phyloP scores from a whole-genome alignment of 495 filamentous ascomycete species.

The Amorphotheca resinae region DNA sequence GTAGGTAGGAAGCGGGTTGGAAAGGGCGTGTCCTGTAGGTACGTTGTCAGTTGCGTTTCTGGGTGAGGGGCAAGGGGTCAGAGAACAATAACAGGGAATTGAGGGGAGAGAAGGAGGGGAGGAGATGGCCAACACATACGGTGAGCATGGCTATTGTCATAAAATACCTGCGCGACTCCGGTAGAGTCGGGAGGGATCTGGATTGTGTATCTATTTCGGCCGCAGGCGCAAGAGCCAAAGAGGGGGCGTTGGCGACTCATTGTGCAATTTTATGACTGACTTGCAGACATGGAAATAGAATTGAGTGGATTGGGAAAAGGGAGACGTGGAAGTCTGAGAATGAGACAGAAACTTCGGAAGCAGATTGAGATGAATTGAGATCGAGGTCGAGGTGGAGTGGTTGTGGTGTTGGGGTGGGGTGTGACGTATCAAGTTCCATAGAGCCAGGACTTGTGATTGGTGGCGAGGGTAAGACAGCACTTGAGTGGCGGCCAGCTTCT shows the following conservation, averaged over 20 bases:
- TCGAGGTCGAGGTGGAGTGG: too few relatives aligned
- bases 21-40: conserved; percentile 51
- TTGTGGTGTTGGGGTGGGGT: too few relatives aligned
- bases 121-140: conserved; percentile 11
- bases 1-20: conserved; percentile 60
- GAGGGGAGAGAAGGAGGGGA: not conserved
- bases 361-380: too few relatives aligned
- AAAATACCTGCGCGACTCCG: conserved; percentile 51
- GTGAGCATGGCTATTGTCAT: conserved; percentile 58
- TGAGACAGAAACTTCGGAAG: too few relatives aligned
- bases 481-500: too few relatives aligned
- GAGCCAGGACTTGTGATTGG: too few relatives aligned
- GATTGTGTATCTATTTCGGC: conserved; percentile 71
- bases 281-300: too few relatives aligned
- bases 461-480: too few relatives aligned
- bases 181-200: conserved; percentile 44
- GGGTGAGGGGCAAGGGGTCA: not conserved
- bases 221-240: conserved; percentile 69
- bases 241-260: conserved; percentile 43
- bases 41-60: not conserved
- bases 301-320: too few relatives aligned
- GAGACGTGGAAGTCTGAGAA: too few relatives aligned
- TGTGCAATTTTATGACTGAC: too few relatives aligned
- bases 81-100: not conserved
- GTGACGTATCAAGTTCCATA: too few relatives aligned